These are phyloP conservation scores for Pythium brachiatum DNA, from an alignment of 352 stramenopile species.

Conservation along the genomic window DNA sequence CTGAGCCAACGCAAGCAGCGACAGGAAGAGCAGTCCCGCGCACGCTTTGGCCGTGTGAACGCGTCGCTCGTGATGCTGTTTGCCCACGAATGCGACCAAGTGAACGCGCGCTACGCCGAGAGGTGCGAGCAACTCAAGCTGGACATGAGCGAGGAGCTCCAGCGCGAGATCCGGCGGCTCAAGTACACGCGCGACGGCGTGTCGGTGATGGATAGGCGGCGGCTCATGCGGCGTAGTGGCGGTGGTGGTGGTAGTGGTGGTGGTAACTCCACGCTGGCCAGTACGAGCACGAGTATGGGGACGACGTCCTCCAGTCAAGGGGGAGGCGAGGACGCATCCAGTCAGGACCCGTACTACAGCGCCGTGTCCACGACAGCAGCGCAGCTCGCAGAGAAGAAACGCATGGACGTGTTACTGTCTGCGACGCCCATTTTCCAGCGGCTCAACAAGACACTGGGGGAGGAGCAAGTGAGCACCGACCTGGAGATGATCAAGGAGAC, in stretches of 20 bases:
- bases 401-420: conserved; percentile 47
- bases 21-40: conserved; percentile 30
- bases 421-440: conserved; percentile 48
- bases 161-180: conserved; percentile 52
- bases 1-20: conserved; percentile 24
- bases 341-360: conserved; percentile 7
- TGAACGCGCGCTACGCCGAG: conserved; percentile 33
- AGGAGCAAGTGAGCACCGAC: conserved; percentile 36
- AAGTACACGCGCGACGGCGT: conserved; percentile 59
- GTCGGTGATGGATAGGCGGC: conserved; percentile 60
- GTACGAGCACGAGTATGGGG: conserved; percentile 17
- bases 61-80: conserved; percentile 30
- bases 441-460: conserved; percentile 34
- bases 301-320: not conserved
- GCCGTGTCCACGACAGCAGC: conserved; percentile 27
- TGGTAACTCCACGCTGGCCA: conserved; percentile 17
- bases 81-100: conserved; percentile 42
- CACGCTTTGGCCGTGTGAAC: conserved; percentile 30
- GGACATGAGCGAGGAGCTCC: conserved; percentile 48
- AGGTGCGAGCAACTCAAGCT: conserved; percentile 48
- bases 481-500: conserved; percentile 35
- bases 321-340: conserved; percentile 21
- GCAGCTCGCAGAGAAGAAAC: conserved; percentile 51
- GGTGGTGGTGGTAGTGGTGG: conserved; percentile 24
- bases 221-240: conserved; percentile 24